Evolutionary conservation across 768 basidiomycete genomes (phyloP), one percentile per base, ranked within the genome.

Genomic region (Naganishia antarctica): DNA sequence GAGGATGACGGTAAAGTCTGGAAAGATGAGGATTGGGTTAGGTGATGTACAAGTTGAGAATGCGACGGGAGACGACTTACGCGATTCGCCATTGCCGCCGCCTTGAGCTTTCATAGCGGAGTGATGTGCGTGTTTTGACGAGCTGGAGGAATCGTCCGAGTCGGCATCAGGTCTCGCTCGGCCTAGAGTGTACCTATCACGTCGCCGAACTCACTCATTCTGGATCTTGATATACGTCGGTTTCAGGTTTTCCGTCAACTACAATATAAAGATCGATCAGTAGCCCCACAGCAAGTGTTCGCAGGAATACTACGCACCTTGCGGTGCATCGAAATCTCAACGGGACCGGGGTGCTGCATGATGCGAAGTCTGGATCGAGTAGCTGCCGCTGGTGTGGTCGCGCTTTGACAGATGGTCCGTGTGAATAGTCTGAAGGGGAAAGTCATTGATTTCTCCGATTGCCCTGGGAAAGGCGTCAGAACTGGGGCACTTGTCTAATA

Each of bases 21-120:
- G 26, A 3, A 26, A 29, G 11, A 43, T 29, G 40, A 48, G 23
- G n/a, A n/a, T n/a, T n/a, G n/a, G n/a, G n/a, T n/a, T n/a, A n/a
- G n/a, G n/a, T n/a, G n/a, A n/a, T n/a, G n/a, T n/a, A n/a, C n/a
- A n/a, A n/a, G n/a, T n/a, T n/a, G n/a, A n/a, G n/a, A n/a, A n/a
- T n/a, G n/a, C n/a, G n/a, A n/a, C n/a, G n/a, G n/a, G n/a, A n/a
- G n/a, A n/a, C n/a, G 12, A 73, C 78, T 70, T 48, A 74, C 79
- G 80, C n/a, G 79, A 78, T 67, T 81, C 80, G n/a, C 79, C 80
- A 34, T 63, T 67, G 0, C 76, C 78, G 8, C 78, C 80, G 3
- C 79, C 79, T 21, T 67, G 49, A 9, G 78, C 78, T 46, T 74
- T 46, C 80, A 81, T 81, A 0, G 80, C 75, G 0, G 78, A 70